These are phyloP conservation scores for Ceratocystis colombiana DNA, from an alignment of 2,329 filamentous ascomycete genomes.

Conservation along the genomic window DNA sequence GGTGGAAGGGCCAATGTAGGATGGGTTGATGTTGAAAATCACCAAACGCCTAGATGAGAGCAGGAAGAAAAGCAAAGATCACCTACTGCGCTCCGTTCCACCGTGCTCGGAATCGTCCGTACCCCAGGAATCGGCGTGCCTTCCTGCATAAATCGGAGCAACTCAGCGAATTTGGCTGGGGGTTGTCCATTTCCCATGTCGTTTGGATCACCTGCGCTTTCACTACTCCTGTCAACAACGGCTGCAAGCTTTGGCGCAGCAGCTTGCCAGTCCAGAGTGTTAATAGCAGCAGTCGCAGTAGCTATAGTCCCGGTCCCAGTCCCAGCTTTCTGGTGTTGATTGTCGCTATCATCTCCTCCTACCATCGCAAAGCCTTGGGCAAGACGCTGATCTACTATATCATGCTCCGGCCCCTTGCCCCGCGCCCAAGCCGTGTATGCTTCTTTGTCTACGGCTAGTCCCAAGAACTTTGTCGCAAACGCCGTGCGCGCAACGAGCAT, in stretches of 20 bases:
- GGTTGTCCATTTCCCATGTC: constrained; percentile 27
- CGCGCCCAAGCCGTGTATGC: constrained; percentile 57
- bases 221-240: constrained; percentile 35
- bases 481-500: constrained; percentile 47
- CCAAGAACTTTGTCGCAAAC: constrained; percentile 49
- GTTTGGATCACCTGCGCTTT: neutral
- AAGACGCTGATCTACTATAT: constrained; percentile 32
- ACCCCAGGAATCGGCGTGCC: constrained; percentile 81
- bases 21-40: neutral
- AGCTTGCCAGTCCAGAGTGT: constrained; percentile 39
- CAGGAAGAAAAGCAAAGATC: neutral
- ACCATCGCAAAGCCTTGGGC: constrained; percentile 28
- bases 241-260: constrained; percentile 42
- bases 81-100: constrained; percentile 60
- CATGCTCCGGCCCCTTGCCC: constrained; percentile 31
- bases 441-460: constrained; percentile 52
- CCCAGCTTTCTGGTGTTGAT: constrained; percentile 3
- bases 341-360: neutral
- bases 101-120: constrained; percentile 70
- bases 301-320: constrained; percentile 19
- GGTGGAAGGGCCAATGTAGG: too few relatives aligned
- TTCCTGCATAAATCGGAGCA: constrained; percentile 73
- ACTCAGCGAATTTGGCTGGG: constrained; percentile 57
- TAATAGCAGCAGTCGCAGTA: constrained; percentile 2
- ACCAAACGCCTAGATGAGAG: neutral